Percentiles rank a stretch among this genome's conserved stretches.
Evolutionary conservation across 192 early-diverging fungal genomes (phyloP).

Genomic region (Gigaspora rosea): DNA sequence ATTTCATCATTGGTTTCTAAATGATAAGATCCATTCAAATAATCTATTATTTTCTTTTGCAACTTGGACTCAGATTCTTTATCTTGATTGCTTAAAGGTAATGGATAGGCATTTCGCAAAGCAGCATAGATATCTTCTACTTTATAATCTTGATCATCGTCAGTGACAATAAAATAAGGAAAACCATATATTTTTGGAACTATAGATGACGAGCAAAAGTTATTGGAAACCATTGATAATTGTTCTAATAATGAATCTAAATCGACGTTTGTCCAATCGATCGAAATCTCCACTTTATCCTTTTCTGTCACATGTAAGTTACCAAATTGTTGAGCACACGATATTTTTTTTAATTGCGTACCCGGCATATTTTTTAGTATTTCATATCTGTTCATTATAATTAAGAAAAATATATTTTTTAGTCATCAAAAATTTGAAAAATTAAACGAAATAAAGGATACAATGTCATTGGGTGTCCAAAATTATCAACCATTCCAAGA

Average conservation of each 20-base stretch:
- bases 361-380: constrained; percentile 11
- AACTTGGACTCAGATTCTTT: not conserved
- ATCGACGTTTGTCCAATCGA: constrained; percentile 8
- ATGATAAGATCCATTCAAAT: not conserved
- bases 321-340: not conserved
- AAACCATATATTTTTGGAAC: not conserved
- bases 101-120: not conserved
- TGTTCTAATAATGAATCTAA: constrained; percentile 1
- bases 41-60: not conserved
- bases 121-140: not conserved
- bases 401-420: not conserved
- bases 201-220: not conserved
- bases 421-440: not conserved
- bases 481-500: not conserved
- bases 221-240: not conserved
- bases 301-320: not conserved
- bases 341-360: no score
- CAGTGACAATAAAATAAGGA: not conserved
- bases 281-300: not conserved
- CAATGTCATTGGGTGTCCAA: constrained; percentile 1
- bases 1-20: not conserved
- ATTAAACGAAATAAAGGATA: not conserved
- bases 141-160: not conserved
- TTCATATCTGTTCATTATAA: constrained; percentile 3
- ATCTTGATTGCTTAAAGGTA: not conserved